Base-by-base conservation (phyloP, 768 basidiomycete species). In the Tylopilus plumbeoviolaceoides region DNA sequence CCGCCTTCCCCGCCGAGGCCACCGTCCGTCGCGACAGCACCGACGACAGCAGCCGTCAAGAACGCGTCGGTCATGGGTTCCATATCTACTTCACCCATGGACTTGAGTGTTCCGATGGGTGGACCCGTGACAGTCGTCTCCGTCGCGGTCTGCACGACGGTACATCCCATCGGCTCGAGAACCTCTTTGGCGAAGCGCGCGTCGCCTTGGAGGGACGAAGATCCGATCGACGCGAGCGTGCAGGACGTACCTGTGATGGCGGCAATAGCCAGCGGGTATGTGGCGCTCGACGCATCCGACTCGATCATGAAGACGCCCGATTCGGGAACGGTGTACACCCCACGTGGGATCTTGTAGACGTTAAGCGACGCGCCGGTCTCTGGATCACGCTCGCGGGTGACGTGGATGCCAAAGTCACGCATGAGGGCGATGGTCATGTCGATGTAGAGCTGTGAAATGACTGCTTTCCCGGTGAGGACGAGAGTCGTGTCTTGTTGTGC, bases 61-160 rank as follows among this genome's bases (percentile, higher is more conserved):
- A 99, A 99, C 20, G 95, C 97, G 68, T 99, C 97, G 7, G 97
- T 99, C 97, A 99, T 98, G n/a, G 87, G 85, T 70, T 97, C 93
- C 97, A 98, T 98, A 66, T 98, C 92, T 20, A 98, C 83, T 60
- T 85, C 80, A 10, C 66, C 66, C 50, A 63, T 58, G 0, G 60
- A 51, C 47, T 89, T 90, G 46, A 97, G 78, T 2, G 89, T 89
- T 58, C 85, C 84, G 45, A 99, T 78, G 0, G 89, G 85, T 4
- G 95, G 95, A 0, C 97, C 97, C 0, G 81, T 85, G 31, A 98
- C 97, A 10, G 91, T 97, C 9, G 95, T 98, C 68, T 89, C 85
- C 0, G 82, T 87, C 25, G 77, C 81, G 0, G 94, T 95, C 73
- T 99, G 97, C 5, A 82, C 77, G 47, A 99, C 95, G 15, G 73